Evolutionary conservation across 2,329 filamentous ascomycete genomes (phyloP).

Genomic region (Coniochaeta prunicola): DNA sequence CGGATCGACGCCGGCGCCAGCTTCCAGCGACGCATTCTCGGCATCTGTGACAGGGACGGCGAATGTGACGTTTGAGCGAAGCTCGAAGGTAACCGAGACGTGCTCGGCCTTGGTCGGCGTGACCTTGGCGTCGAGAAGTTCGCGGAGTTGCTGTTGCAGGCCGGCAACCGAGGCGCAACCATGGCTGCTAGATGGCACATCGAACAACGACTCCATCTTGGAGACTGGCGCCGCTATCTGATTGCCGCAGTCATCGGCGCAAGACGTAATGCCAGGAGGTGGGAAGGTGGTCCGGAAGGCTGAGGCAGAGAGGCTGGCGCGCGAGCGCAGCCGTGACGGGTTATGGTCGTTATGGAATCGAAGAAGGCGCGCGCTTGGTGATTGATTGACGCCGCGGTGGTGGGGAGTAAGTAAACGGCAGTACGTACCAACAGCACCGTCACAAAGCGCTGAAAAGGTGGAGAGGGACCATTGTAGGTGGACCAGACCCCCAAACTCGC

Average conservation of each 20-base stretch:
- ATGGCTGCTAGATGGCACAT: not conserved
- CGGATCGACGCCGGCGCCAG: slow-evolving; percentile 21
- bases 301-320: not conserved
- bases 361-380: not conserved
- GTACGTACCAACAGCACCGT: no score
- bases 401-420: not conserved
- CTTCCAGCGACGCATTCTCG: slow-evolving; percentile 25
- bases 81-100: slow-evolving; percentile 36
- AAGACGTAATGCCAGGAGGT: not conserved
- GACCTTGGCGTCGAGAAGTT: slow-evolving; percentile 31
- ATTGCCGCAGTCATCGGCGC: not conserved
- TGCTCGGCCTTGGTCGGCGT: slow-evolving; percentile 43
- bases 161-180: slow-evolving; percentile 35
- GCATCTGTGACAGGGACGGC: slow-evolving; percentile 27
- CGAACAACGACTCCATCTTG: not conserved
- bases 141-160: slow-evolving; percentile 36
- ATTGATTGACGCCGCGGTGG: not conserved
- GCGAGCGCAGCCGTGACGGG: not conserved
- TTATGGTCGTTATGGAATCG: no score
- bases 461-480: no score
- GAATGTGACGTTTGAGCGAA: slow-evolving; percentile 37
- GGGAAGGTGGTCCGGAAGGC: not conserved
- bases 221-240: not conserved
- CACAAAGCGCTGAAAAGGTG: no score
- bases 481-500: no score